Evolutionary conservation across 1,284 basidiomycete species (phyloP).

Genomic region (Inonotus hispidus): DNA sequence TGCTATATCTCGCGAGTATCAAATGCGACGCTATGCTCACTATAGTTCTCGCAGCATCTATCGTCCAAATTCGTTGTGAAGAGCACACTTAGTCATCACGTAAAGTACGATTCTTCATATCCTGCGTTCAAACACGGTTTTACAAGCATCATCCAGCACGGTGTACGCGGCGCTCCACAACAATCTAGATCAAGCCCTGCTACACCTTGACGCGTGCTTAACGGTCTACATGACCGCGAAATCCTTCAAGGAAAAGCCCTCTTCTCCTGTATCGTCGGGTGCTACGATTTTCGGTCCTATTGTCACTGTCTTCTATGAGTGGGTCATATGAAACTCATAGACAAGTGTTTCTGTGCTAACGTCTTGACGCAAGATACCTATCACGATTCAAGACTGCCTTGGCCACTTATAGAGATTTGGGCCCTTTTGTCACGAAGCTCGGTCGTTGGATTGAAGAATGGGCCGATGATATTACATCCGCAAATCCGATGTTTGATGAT

Average conservation of each 20-base stretch:
- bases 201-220: constrained; percentile 41
- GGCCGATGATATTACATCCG: constrained; percentile 33
- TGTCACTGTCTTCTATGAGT: constrained; percentile 49
- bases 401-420: constrained; percentile 41
- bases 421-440: constrained; percentile 37
- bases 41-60: constrained; percentile 43
- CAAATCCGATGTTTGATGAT: constrained; percentile 34
- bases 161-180: constrained; percentile 50
- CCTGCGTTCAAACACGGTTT: not conserved
- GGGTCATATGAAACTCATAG: constrained; percentile 21
- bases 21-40: not conserved
- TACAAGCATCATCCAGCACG: constrained; percentile 31
- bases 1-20: not conserved
- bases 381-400: constrained; percentile 55
- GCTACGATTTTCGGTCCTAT: constrained; percentile 44
- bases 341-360: not conserved
- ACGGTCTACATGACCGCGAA: constrained; percentile 31
- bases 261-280: constrained; percentile 28
- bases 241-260: constrained; percentile 38
- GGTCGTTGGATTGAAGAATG: constrained; percentile 43
- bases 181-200: constrained; percentile 42
- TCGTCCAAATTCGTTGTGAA: constrained; percentile 60
- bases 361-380: constrained; percentile 39
- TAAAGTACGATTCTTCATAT: constrained; percentile 41
- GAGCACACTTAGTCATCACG: constrained; percentile 46